Base-by-base conservation (phyloP, 2,329 filamentous ascomycete genomes). In the Xylariaceae sp. region DNA sequence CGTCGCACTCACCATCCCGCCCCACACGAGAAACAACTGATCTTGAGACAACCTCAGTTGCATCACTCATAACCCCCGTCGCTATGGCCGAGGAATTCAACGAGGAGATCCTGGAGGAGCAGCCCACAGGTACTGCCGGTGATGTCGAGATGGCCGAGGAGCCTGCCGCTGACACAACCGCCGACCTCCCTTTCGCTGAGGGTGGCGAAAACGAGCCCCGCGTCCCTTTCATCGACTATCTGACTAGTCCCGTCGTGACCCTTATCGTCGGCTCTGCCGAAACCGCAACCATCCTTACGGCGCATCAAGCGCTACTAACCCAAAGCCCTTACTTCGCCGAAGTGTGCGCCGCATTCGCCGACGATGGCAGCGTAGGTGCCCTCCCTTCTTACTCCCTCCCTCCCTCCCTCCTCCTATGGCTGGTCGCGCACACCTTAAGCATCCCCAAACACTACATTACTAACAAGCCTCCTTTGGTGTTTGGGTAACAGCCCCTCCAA, bases 301-400 rank as follows among this genome's bases (percentile, higher is more conserved):
- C 88, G 6, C 91, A 96, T 65, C 85, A 95, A 68, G 83, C 74
- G 3, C 76, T 96, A 21, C 74, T 97, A 27, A 61, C 71, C 10
- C 77, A 83, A 63, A 92, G 88, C 35, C 87, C 89, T 0, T 90
- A 77, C 65, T 88, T 96, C 61, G 72, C 74, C 10, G 76, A 82
- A 19, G 72, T 77, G 6, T 82, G 83, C 60, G 72, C 75, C 10
- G 67, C 76, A 40, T 86, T 90, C 59, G 71, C 72, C 37, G 74
- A 80, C 23, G 77, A 81, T 42, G 75, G 75, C 38, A 76, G 75
- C 47, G 85, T 86, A 67, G 52, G 79, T 70, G 22, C 20, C 17
- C 23, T 29, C 42, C 21, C 16, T 19, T 16, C 45, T 51, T 39
- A 49, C 22, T 8, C 49, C 20, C 11, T 49, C 22, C 17, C 5